Evolutionary conservation across 306 rosid species (phyloP), one percentile per base, ranked within the genome.

Genomic region (Lathyrus tuberosus): DNA sequence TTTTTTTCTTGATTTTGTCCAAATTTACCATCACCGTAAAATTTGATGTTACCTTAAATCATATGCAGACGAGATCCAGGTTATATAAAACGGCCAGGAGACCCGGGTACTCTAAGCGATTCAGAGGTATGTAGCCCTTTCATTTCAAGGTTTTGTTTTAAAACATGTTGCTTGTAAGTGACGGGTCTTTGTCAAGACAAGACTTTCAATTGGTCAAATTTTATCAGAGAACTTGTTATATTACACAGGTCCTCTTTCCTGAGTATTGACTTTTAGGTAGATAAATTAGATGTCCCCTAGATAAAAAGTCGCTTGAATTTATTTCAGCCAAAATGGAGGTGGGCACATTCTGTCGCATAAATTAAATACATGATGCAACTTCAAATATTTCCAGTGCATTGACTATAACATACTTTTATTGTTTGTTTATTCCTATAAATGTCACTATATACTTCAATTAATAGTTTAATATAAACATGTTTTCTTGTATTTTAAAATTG

Each of bases 51-150:
- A 49, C 62, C 68, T 48, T 63, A 69, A 58, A 71, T 75, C 76
- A 18, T 54, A 5, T 85, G 83, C 95, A 94, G 97, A 70, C 83
- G 84, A 63, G 91, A 94, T 83, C 98, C 98, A 22, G 98, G 98
- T 57, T 94, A 81, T 68, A 71, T 94, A 53, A 88, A 88, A 84
- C 86, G 88, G 58, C 87, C 74, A 0, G 87, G 87, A 74, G 96
- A 88, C 69, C 62, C 61, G 67, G 88, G 88, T 52, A 63, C 70
- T 77, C 81, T 76, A 72, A 68, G 24, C 64, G 85, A 88, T 78
- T 14, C 85, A 16, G 94, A 86, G 97, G 98, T 90, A 77, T 69
- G 81, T 46, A 18, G 3, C 52, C 48, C 69, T 35, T 43, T 64
- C 44, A 60, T 35, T 43, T 64, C 51, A 60, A 48, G 54, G 12